Evolutionary conservation across 2,329 filamentous ascomycete species (phyloP), one percentile per base, ranked within the genome.

Genomic region (Aureobasidium sp.): DNA sequence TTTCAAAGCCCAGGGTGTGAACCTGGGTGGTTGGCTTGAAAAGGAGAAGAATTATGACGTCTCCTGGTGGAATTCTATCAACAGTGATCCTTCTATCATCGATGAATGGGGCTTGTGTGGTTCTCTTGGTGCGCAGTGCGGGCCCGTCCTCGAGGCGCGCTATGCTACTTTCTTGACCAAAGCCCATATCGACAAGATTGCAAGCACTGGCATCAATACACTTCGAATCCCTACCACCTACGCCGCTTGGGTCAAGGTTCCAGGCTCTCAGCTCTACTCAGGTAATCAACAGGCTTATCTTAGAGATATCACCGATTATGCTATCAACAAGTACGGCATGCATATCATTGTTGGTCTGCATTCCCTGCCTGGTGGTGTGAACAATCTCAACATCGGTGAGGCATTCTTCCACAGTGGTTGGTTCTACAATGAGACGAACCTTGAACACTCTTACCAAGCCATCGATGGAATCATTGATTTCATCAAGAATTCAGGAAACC

Each of bases 11-110:
- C 66, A 67, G n/a, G 66, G 65, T 15, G 66, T 58, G 12, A 67
- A 74, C 3, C 68, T 74, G 8, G 71, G 72, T 27, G 69, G 69
- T 41, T 75, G 72, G 73, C 61, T 75, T 1, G 67, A 65, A 12
- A 67, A 72, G 62, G 73, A 75, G 62, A 57, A 15, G 13, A 50
- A 39, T 23, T 42, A 57, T 37, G 46, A 51, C 17, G n/a, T 20
- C 10, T 20, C 34, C 53, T 57, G 66, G 65, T 74, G 69, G 68
- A 60, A 62, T 41, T 47, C 60, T 6, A 62, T 66, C 17, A 65
- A 64, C 46, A 64, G 63, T 41, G 59, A 61, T 37, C 8, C 29
- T 32, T 67, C 67, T 23, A 51, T 66, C 13, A 8, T 66, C 23
- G 47, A 51, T 6, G 47, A 51, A n/a, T 51, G 47, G 47, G 23